Base-by-base conservation (phyloP, 768 basidiomycete species). In the Tremella fuciformis region DNA sequence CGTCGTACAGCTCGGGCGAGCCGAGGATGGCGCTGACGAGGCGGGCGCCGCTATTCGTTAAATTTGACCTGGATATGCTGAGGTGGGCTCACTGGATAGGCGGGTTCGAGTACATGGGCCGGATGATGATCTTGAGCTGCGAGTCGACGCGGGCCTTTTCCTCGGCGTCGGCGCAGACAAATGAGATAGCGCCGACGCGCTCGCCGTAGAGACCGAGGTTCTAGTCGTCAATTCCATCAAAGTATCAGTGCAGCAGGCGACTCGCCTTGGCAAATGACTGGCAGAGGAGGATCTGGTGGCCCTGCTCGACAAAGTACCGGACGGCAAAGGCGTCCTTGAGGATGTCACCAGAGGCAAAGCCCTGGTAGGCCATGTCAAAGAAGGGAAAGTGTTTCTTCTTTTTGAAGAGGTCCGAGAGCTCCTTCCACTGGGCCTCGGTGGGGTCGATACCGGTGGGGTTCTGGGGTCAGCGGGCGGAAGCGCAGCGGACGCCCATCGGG, bases 181-280 rank as follows among this genome's bases (percentile, higher is more conserved):
- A 76, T 16, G 93, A 94, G 81, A 99, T 92, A 3, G 89, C 88
- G n/a, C 96, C 96, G 58, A 91, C 90, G 68, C 96, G 92, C 80
- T 98, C 96, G 59, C 92, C 94, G 76, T 99, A 99, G 41, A 99
- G 84, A 53, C 96, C 96, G 86, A 97, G 94, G 82, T 98, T 98
- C 83, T 79, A 50, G 11, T 4, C 16, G 15, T 46, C n/a, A 29
- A 47, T 13, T 15, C 29, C 11, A 15, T 46, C 42, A 46, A 46
- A 4, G 42, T 4, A 15, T 11, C 6, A 52, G 13, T 21, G 49
- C 11, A 19, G 21, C 3, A n/a, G 16, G 19, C 2, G 3, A 26
- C 69, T 49, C 18, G 78, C 79, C 74, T 99, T 99, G 39, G 96
- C 96, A 77, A 96, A 99, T 38, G 89, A 92, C 77, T 99, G 96